Base-by-base conservation (phyloP, 164 flowering plant genomes). In the Vitis vinifera region DNA sequence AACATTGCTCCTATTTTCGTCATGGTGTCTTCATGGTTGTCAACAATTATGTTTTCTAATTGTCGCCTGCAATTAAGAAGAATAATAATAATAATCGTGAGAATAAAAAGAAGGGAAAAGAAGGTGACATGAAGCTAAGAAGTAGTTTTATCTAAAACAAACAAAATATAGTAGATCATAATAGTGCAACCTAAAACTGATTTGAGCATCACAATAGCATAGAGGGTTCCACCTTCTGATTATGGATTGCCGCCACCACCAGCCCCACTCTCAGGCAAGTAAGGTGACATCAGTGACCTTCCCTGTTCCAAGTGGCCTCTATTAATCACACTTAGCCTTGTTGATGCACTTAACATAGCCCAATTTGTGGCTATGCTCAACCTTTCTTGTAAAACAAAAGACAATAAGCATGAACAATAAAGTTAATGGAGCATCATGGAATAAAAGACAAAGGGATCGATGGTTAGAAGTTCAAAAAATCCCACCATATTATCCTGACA, bases 1-100 rank as follows among this genome's bases (percentile, higher is more conserved):
- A 96, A 84, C 52, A 96, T 96, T 58, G 99, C 99, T 60, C 99
- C 99, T 98, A 96, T 96, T 86, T 96, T 96, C 84, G 98, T 96
- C 98, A 96, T 93, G 14, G 98, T 93, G 72, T 96, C 99, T 76
- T 96, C 99, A 74, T 96, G 99, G 82, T 93, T 96, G 77, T 96
- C 99, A 55, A 93, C 90, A 77, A 96, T 92, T 50, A 96, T 93
- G 77, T 96, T 96, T 78, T 96, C 99, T 75, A 96, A 59, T 73
- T 96, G 99, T 16, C 94, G 91, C 85, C 98, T 96, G 68, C 37
- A 31, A 19, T 19, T 19, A 19, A 19, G 19, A 19, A 19, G 1
- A 19, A 19, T 19, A 19, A 19, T 19, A 19, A 19, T 19, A 19
- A 19, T 19, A 19, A 19, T 19, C 19, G 19, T 19, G 19, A 19